Conservation (phyloP, 179 eudicot genomes). For the Dionaea muscipula region DNA sequence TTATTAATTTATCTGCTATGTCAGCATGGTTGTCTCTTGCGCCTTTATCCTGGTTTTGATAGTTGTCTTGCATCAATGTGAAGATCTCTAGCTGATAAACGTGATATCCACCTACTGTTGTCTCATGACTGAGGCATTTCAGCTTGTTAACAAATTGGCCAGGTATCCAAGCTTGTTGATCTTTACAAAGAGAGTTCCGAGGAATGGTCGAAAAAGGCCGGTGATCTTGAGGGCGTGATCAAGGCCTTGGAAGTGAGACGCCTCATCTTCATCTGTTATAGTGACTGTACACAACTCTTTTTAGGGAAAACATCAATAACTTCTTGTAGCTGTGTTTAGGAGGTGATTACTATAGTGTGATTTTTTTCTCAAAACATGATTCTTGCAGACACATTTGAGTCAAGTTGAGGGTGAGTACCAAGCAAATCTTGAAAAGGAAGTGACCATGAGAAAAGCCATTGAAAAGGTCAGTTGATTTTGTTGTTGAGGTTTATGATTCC, state of each 20-base stretch:
- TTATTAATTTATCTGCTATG: too few relatives aligned
- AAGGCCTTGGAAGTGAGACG: constrained; percentile 76
- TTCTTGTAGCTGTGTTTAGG: background rate
- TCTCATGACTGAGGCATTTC: background rate
- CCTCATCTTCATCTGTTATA: background rate
- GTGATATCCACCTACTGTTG: background rate
- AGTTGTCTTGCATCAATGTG: too few relatives aligned
- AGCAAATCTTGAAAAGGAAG: constrained; percentile 74
- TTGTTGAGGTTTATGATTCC: background rate
- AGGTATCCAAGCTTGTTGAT: constrained; percentile 70
- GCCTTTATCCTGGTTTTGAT: too few relatives aligned
- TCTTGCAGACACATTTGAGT: constrained; percentile 54
- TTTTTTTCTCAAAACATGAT: constrained; percentile 7
- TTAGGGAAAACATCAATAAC: background rate
- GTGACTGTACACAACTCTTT: background rate
- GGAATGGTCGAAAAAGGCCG: constrained; percentile 96
- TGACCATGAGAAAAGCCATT: constrained; percentile 37
- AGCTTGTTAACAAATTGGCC: background rate
- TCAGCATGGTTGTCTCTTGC: too few relatives aligned
- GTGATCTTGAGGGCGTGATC: constrained; percentile 93
- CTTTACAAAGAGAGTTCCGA: constrained; percentile 91
- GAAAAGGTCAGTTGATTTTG: constrained; percentile 38
- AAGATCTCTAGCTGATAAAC: too few relatives aligned
- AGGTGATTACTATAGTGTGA: background rate
- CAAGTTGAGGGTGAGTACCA: constrained; percentile 77